Percentiles rank a stretch among this genome's conserved stretches.
Conservation (phyloP, 1,284 basidiomycete genomes). For the Lentinula novae-zelandiae region DNA sequence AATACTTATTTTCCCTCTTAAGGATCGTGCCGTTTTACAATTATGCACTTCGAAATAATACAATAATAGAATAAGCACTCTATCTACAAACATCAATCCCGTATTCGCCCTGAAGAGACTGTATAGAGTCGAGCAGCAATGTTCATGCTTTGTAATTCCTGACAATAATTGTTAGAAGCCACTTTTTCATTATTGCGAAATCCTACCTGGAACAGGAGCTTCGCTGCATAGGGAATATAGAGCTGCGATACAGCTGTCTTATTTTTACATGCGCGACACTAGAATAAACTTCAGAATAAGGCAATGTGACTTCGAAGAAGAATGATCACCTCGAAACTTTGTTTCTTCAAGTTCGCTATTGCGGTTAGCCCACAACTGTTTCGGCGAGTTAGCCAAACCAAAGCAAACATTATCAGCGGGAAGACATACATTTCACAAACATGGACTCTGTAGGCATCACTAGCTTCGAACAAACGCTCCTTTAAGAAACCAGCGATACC, state of each 20-base stretch:
- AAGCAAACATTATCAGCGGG: neutral
- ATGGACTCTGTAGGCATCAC: slow-evolving; percentile 93
- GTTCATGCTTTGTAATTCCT: slow-evolving; percentile 92
- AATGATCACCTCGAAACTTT: slow-evolving; percentile 68
- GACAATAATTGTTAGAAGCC: slow-evolving; percentile 10
- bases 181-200: neutral
- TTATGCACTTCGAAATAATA: neutral
- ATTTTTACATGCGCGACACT: slow-evolving; percentile 91
- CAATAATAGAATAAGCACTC: neutral
- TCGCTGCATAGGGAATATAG: slow-evolving; percentile 90
- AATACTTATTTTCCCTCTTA: slow-evolving; percentile 21
- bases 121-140: slow-evolving; percentile 83
- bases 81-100: slow-evolving; percentile 44
- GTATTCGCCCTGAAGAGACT: slow-evolving; percentile 77
- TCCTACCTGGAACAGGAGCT: slow-evolving; percentile 83
- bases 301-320: neutral
- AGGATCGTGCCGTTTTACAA: too few species aligned
- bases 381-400: slow-evolving; percentile 13
- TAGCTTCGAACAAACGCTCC: slow-evolving; percentile 90
- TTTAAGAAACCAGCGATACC: slow-evolving; percentile 98
- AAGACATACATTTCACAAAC: slow-evolving; percentile 89
- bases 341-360: slow-evolving; percentile 92
- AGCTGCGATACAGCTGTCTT: slow-evolving; percentile 91
- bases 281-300: slow-evolving; percentile 20
- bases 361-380: slow-evolving; percentile 88